A percentile compares a stretch with the other conserved stretches of the same genome.
Evolutionary conservation across 352 stramenopile genomes (phyloP).

Genomic region (Phytophthora colocasiae): DNA sequence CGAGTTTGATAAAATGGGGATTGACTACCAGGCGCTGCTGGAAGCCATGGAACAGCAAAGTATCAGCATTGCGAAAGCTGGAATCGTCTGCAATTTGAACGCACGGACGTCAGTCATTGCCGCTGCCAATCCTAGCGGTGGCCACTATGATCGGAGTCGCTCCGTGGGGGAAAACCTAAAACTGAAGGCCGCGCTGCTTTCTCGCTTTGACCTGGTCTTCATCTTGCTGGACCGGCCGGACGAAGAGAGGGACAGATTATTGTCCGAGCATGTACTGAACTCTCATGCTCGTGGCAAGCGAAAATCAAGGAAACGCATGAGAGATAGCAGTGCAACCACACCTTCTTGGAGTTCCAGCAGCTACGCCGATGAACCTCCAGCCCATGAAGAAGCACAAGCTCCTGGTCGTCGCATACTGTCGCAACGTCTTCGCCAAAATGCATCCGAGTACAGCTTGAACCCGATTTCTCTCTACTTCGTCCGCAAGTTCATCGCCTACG

Average conservation of each 20-base stretch:
- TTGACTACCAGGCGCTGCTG: conserved; percentile 92
- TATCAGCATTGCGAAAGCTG: conserved; percentile 92
- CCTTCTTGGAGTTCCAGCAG: conserved; percentile 34
- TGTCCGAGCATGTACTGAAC: conserved; percentile 97
- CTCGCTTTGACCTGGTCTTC: conserved; percentile 98
- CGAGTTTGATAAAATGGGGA: conserved; percentile 98
- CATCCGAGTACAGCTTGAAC: conserved; percentile 48
- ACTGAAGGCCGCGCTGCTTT: conserved; percentile 96
- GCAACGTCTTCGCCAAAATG: conserved; percentile 63
- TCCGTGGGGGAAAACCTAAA: conserved; percentile 97
- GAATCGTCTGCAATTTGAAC: conserved; percentile 96
- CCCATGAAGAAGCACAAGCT: conserved; percentile 17
- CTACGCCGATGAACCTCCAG: conserved; percentile 25
- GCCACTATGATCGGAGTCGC: conserved; percentile 96
- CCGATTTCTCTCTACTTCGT: conserved; percentile 87
- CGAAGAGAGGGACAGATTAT: conserved; percentile 91
- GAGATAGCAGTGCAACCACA: conserved; percentile 17
- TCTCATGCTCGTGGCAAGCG: conserved; percentile 60
- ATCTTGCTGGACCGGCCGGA: conserved; percentile 96
- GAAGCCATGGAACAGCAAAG: conserved; percentile 99
- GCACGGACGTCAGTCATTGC: conserved; percentile 96
- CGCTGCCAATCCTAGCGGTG: conserved; percentile 96
- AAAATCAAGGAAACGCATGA: conserved; percentile 43
- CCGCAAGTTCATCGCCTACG: conserved; percentile 98
- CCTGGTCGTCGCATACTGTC: conserved; percentile 42